Evolutionary conservation across 352 stramenopile genomes (phyloP).

Genomic region (Phytophthora litchii): DNA sequence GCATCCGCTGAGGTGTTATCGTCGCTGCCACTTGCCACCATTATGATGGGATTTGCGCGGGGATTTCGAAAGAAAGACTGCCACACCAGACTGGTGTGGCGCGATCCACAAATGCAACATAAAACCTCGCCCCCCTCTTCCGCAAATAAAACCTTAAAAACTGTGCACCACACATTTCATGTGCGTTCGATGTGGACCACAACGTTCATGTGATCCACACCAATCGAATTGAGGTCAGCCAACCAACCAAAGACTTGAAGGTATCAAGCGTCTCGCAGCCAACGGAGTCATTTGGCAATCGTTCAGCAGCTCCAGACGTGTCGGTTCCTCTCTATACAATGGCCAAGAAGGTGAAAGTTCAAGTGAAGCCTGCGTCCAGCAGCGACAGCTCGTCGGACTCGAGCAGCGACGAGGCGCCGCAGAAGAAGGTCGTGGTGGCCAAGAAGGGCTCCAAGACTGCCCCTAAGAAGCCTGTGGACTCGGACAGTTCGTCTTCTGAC

Average conservation of each 20-base stretch:
- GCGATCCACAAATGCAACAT: constrained; percentile 41
- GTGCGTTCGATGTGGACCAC: constrained; percentile 6
- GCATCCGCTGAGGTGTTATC: constrained; percentile 24
- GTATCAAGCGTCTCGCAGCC: constrained; percentile 37
- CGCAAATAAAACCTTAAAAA: constrained; percentile 27
- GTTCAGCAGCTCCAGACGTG: constrained; percentile 20
- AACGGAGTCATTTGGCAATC: constrained; percentile 43
- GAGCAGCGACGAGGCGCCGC: constrained; percentile 57
- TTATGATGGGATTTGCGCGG: constrained; percentile 22
- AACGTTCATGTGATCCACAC: background rate
- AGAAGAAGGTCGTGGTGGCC: constrained; percentile 51
- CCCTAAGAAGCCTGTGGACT: constrained; percentile 48
- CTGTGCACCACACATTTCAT: constrained; percentile 42
- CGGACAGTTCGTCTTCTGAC: constrained; percentile 45
- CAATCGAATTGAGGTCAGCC: background rate
- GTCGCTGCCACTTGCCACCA: constrained; percentile 37
- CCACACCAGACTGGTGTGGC: constrained; percentile 27
- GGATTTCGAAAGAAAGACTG: constrained; percentile 41
- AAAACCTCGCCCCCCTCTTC: constrained; percentile 33
- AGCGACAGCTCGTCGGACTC: constrained; percentile 59
- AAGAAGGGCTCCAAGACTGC: constrained; percentile 65
- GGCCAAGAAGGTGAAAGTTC: constrained; percentile 61
- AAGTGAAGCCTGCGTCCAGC: constrained; percentile 50
- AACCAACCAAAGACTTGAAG: constrained; percentile 46
- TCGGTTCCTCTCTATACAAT: constrained; percentile 21